Percentiles rank a stretch among this genome's conserved stretches.
Conservation (phyloP, 2,329 filamentous ascomycete genomes). For the Paracamarosporium sp. region DNA sequence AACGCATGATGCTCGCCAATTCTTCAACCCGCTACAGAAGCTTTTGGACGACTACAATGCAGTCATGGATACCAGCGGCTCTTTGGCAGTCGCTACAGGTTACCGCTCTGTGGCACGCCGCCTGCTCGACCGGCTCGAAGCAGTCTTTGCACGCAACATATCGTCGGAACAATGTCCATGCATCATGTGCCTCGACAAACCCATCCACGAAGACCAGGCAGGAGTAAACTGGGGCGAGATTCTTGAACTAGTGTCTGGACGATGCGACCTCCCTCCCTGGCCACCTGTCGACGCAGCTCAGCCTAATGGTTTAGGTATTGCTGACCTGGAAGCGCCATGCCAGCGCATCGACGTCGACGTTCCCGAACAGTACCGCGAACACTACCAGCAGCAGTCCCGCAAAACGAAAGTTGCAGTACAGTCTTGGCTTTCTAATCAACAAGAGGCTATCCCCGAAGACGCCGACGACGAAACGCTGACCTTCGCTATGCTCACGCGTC, state of each 20-base stretch:
- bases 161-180: conserved; percentile 86
- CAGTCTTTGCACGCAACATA: conserved; percentile 92
- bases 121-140: conserved; percentile 86
- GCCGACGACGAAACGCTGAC: conserved; percentile 93
- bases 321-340: conserved; percentile 63
- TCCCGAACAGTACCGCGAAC: conserved; percentile 88
- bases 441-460: conserved; percentile 80
- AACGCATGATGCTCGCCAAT: conserved; percentile 67
- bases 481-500: conserved; percentile 90
- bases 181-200: conserved; percentile 74
- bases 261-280: conserved; percentile 85
- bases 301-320: conserved; percentile 66
- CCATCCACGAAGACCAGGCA: conserved; percentile 53
- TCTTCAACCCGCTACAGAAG: conserved; percentile 84
- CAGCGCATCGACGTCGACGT: conserved; percentile 92
- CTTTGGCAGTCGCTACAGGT: conserved; percentile 91
- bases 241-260: conserved; percentile 87
- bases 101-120: conserved; percentile 93
- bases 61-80: conserved; percentile 84
- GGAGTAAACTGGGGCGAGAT: conserved; percentile 96
- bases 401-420: conserved; percentile 93
- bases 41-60: conserved; percentile 85
- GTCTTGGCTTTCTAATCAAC: conserved; percentile 84
- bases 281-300: conserved; percentile 72
- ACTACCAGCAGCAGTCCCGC: conserved; percentile 89